Percentiles rank a stretch among this genome's conserved stretches.
phyloP scores from a whole-genome alignment of 2,329 filamentous ascomycete species.

The Calonectria hawksworthii region DNA sequence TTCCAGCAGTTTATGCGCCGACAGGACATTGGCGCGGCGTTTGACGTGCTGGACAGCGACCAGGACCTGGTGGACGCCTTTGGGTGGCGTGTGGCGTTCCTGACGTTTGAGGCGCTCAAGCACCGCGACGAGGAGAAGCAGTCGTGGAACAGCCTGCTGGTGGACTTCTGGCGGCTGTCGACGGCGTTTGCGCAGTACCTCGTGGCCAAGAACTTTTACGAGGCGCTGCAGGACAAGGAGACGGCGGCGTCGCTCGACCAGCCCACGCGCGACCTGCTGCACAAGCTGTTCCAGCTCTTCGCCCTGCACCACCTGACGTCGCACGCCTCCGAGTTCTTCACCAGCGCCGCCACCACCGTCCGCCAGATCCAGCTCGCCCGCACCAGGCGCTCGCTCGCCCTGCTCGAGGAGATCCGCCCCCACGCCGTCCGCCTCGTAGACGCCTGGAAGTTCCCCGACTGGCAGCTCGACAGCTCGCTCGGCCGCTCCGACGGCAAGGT shows the following conservation, averaged over 20 bases:
- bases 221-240: slow-evolving; percentile 58
- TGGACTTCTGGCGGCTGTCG: slow-evolving; percentile 83
- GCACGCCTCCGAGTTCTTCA: slow-evolving; percentile 81
- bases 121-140: slow-evolving; percentile 82
- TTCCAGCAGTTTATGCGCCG: slow-evolving; percentile 74
- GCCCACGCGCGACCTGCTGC: slow-evolving; percentile 70
- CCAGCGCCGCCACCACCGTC: slow-evolving; percentile 76
- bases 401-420: slow-evolving; percentile 79
- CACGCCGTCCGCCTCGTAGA: slow-evolving; percentile 81
- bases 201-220: slow-evolving; percentile 80
- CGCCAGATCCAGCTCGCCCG: slow-evolving; percentile 79
- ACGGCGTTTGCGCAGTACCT: slow-evolving; percentile 84
- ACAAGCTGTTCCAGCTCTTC: slow-evolving; percentile 88
- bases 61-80: slow-evolving; percentile 80
- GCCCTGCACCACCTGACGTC: slow-evolving; percentile 73
- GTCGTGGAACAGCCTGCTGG: slow-evolving; percentile 82
- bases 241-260: slow-evolving; percentile 68
- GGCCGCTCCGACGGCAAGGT: slow-evolving; percentile 81
- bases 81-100: slow-evolving; percentile 80
- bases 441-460: slow-evolving; percentile 83
- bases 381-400: slow-evolving; percentile 76
- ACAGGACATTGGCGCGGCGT: slow-evolving; percentile 79
- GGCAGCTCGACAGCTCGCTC: slow-evolving; percentile 80
- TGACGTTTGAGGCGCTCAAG: slow-evolving; percentile 82
- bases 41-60: slow-evolving; percentile 80